A percentile compares a stretch with the other conserved stretches of the same genome.
Evolutionary conservation across 2,329 filamentous ascomycete species (phyloP).

Genomic region (Akanthomyces lecanii): DNA sequence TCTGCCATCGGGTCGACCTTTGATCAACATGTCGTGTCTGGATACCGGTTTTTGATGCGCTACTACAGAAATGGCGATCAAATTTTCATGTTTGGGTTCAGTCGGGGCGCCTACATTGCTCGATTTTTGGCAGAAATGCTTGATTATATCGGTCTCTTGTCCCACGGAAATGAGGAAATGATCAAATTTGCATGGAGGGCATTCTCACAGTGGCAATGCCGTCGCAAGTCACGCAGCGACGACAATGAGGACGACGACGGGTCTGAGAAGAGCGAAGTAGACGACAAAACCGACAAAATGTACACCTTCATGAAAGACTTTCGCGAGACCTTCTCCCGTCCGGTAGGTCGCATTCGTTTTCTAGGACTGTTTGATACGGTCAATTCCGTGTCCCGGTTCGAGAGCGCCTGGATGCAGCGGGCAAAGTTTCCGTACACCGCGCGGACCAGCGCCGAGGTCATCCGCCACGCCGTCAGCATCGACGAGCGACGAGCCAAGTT

Average conservation of each 20-base stretch:
- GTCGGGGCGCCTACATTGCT: conserved; percentile 67
- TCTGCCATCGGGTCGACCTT: conserved; percentile 77
- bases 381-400: conserved; percentile 74
- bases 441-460: conserved; percentile 53
- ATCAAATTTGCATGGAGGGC: conserved; percentile 80
- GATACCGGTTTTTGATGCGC: conserved; percentile 75
- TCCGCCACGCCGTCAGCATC: conserved; percentile 66
- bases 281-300: conserved; percentile 42
- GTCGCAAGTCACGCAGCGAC: conserved; percentile 66
- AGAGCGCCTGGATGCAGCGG: conserved; percentile 71
- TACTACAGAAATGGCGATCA: conserved; percentile 62
- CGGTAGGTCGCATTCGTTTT: conserved; percentile 69
- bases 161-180: conserved; percentile 82
- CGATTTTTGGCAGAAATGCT: conserved; percentile 80
- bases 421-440: conserved; percentile 70
- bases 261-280: conserved; percentile 33
- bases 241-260: conserved; percentile 38
- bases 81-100: conserved; percentile 73
- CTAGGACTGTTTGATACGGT: conserved; percentile 79
- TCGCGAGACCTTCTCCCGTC: conserved; percentile 74
- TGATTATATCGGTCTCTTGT: conserved; percentile 74
- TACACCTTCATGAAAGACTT: conserved; percentile 75
- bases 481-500: conserved; percentile 70
- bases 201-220: conserved; percentile 68
- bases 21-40: conserved; percentile 76